Evolutionary conservation across 2,329 filamentous ascomycete genomes (phyloP), one percentile per base, ranked within the genome.

Genomic region (Penicillium verrucosum): DNA sequence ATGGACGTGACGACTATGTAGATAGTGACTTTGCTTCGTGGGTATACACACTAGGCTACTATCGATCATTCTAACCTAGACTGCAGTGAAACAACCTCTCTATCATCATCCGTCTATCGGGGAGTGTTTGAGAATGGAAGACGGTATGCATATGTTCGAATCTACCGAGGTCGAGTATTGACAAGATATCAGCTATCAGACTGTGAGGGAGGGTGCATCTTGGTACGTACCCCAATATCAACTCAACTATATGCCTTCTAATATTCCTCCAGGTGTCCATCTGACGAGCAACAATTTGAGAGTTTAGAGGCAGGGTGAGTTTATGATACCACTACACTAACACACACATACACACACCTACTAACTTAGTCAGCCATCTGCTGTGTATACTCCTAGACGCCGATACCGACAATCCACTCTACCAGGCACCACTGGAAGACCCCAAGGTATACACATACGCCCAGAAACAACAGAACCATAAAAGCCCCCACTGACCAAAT

Each of bases 281-380:
- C 49, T 1, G 54, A 57, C 16, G 54, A 57, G 25, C 54, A 57
- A 21, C 43, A 54, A 27, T 57, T 53, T 21, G 54, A 57, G 29
- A 57, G 54, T 37, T 18, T 57, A 23, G 49, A 48, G 18, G 37
- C 54, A 18, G 37, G 37, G 54, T 57, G 29, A 5, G 54, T 16
- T 16, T 12, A 32, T 11, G 14, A 9, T 27, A 18, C 12, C 11
- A 12, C 21, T 11, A 54, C 32, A 34, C 14, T 7, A 21, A 37
- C 14, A 42, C n/a, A n/a, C 2, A 21, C 37, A 11, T 25, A 43
- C 27, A 3, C 21, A 2, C 21, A 21, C 21, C 1, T 21, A 21
- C 44, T 45, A 37, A 54, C 14, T 21, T 4, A 0, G 4, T n/a
- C 30, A 56, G 56, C 12, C 56, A 58, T 23, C 51, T 56, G 8